A percentile compares a stretch with the other conserved stretches of the same genome.
Conservation (phyloP, 306 rosid species). For the Trifolium fragiferum region DNA sequence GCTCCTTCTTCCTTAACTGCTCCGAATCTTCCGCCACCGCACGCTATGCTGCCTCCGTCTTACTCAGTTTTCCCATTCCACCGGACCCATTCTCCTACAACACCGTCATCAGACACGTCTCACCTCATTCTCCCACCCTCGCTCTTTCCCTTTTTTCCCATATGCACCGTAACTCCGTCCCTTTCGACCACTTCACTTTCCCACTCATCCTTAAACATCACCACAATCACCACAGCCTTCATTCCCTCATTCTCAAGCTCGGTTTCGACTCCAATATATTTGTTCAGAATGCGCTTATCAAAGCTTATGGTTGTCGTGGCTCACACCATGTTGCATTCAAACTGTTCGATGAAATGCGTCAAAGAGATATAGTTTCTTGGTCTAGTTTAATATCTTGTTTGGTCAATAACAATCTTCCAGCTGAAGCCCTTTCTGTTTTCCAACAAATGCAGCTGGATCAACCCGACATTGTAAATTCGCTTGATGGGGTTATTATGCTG, state of each 20-base stretch:
- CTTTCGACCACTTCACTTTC: slow-evolving; percentile 62
- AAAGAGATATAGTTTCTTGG: slow-evolving; percentile 66
- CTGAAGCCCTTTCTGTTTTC: slow-evolving; percentile 54
- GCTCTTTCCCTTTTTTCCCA: slow-evolving; percentile 50
- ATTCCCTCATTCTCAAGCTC: slow-evolving; percentile 55
- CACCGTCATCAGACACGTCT: slow-evolving; percentile 50
- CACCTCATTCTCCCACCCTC: slow-evolving; percentile 38
- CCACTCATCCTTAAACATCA: slow-evolving; percentile 60
- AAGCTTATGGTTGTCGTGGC: slow-evolving; percentile 49
- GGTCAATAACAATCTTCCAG: slow-evolving; percentile 45
- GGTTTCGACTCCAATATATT: slow-evolving; percentile 53
- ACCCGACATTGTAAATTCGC: slow-evolving; percentile 18
- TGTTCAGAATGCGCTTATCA: slow-evolving; percentile 56
- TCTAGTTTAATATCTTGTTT: slow-evolving; percentile 54
- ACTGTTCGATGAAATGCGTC: slow-evolving; percentile 57
- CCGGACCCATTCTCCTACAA: slow-evolving; percentile 54
- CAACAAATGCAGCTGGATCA: slow-evolving; percentile 60
- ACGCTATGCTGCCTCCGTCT: slow-evolving; percentile 52
- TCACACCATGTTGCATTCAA: slow-evolving; percentile 44
- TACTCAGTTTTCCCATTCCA: slow-evolving; percentile 43
- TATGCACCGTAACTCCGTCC: slow-evolving; percentile 54
- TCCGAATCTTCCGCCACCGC: slow-evolving; percentile 40
- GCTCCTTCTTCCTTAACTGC: slow-evolving; percentile 53
- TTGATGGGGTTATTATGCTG: slow-evolving; percentile 58
- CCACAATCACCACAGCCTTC: slow-evolving; percentile 33